Evolutionary conservation across 352 stramenopile genomes (phyloP), one percentile per base, ranked within the genome.

Genomic region (Aphanomyces invadans): DNA sequence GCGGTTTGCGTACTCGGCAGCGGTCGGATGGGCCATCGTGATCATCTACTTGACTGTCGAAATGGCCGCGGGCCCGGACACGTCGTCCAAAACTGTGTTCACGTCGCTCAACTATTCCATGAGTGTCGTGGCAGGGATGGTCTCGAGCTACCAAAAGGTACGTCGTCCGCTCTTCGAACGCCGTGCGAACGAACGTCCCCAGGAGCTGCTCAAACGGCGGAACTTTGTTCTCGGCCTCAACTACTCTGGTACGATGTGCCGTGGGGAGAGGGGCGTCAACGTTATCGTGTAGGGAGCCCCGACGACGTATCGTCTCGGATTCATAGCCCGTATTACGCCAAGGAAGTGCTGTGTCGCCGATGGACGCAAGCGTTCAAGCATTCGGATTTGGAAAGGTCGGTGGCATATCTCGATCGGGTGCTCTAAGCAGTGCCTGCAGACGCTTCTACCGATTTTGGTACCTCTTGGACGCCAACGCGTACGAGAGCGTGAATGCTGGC

Each of bases 81-180:
- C 33, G 21, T 45, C 60, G 31, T 67, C 60, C 1, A n/a, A 19
- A n/a, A 59, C 48, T 4, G 60, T 80, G 65, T 92, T 89, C 73
- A 80, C 88, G 69, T 76, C 78, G 0, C 85, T 89, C 59, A 92
- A 92, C 73, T 92, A 92, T 73, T 78, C 78, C 17, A 89, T 89
- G 68, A 80, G 74, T 7, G 76, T 87, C 4, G 88, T 92, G 66
- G 80, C 78, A 29, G 83, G 83, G 56, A 90, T 90, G 81, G 80
- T 92, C 19, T 88, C 81, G 0, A 80, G 88, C 64, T 92, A 92
- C 71, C 83, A 67, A 59, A 49, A 51, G 49, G 60, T 67, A 65
- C 21, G 3, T 62, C 17, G 33, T 45, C 9, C 17, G 38, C 17
- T 9, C 9, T 17, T 17, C 38, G 38, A n/a, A n/a, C n/a, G n/a